Evolutionary conservation across 495 filamentous ascomycete species (phyloP).

Genomic region (Penicillium riverlandense): DNA sequence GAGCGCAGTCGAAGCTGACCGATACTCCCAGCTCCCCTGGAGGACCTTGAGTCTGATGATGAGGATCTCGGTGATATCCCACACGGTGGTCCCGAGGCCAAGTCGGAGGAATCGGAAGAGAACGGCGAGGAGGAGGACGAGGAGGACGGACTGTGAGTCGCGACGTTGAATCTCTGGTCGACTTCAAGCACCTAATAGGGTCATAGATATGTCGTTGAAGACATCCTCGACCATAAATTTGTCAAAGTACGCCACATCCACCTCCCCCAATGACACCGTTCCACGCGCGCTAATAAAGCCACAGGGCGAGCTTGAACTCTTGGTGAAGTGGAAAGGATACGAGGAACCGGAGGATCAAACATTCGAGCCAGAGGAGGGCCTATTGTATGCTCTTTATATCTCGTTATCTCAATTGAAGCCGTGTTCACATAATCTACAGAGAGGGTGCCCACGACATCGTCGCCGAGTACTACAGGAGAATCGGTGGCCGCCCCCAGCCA

Average conservation of each 20-base stretch:
- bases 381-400: conserved; percentile 30
- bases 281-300: conserved; percentile 7
- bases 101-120: conserved; percentile 24
- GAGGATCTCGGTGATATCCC: conserved; percentile 38
- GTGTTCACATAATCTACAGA: conserved; percentile 11
- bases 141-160: conserved; percentile 34
- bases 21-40: conserved; percentile 24
- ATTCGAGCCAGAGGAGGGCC: conserved; percentile 53
- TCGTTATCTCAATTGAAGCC: too few species aligned
- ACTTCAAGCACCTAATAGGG: too few species aligned
- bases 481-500: conserved; percentile 47
- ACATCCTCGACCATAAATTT: conserved; percentile 45
- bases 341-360: conserved; percentile 47
- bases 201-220: conserved; percentile 54
- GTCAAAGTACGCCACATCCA: neutral
- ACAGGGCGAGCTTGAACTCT: conserved; percentile 34
- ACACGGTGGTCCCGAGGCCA: conserved; percentile 24
- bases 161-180: neutral
- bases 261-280: too few species aligned
- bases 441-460: conserved; percentile 48
- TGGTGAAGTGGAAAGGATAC: conserved; percentile 62
- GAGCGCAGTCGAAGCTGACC: neutral
- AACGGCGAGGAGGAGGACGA: conserved; percentile 30
- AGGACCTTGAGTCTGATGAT: conserved; percentile 33
- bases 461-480: conserved; percentile 43